phyloP scores from a whole-genome alignment of 768 basidiomycete genomes.

The Lactarius sp. region DNA sequence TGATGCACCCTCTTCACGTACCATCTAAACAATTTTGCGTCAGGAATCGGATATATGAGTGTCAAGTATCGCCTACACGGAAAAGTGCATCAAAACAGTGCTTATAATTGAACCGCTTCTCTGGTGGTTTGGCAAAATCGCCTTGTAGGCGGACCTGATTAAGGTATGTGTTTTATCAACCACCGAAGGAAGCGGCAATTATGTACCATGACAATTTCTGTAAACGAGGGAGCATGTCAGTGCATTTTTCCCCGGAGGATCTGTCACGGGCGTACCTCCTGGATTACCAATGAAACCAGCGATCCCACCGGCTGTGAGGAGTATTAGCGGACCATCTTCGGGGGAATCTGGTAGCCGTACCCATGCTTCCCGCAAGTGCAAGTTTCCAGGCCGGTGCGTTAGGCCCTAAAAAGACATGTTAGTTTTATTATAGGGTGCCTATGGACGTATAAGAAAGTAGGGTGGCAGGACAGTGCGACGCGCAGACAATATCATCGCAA shows the following conservation, averaged over 20 bases:
- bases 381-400: slow-evolving; percentile 78
- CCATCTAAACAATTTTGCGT: slow-evolving; percentile 51
- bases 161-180: slow-evolving; percentile 21
- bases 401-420: slow-evolving; percentile 36
- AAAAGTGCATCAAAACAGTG: slow-evolving; percentile 85
- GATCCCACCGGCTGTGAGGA: slow-evolving; percentile 64
- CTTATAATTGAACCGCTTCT: slow-evolving; percentile 87
- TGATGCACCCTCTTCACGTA: slow-evolving; percentile 76
- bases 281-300: slow-evolving; percentile 89
- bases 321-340: neutral
- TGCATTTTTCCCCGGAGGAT: neutral
- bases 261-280: slow-evolving; percentile 46
- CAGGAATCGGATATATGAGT: slow-evolving; percentile 15
- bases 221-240: neutral
- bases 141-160: slow-evolving; percentile 74
- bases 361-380: slow-evolving; percentile 79
- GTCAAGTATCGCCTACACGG: slow-evolving; percentile 48
- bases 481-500: neutral
- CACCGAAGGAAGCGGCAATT: neutral
- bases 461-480: neutral
- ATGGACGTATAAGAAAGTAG: neutral
- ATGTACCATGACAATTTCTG: slow-evolving; percentile 67
- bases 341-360: slow-evolving; percentile 34
- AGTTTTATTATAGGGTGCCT: neutral
- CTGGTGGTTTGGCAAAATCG: slow-evolving; percentile 83